phyloP scores from a whole-genome alignment of 768 basidiomycete genomes.

The Agaricus blazei region DNA sequence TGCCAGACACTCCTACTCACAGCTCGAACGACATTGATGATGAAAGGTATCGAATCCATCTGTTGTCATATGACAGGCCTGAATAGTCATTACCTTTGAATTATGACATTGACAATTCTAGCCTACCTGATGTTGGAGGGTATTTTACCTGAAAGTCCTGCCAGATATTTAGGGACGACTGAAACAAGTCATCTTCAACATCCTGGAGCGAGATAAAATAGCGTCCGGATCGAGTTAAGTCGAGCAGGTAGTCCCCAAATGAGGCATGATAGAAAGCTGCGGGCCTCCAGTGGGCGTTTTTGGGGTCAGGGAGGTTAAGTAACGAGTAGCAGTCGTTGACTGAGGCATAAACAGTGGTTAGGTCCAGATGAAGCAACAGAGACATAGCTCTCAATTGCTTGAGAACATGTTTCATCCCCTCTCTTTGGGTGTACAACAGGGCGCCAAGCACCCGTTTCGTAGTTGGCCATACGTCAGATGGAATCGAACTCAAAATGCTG shows the following conservation, averaged over 20 bases:
- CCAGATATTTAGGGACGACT: no score
- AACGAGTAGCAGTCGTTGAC: not conserved
- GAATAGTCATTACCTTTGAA: no score
- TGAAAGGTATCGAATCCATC: no score
- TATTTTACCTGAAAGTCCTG: no score
- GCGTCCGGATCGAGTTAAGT: not conserved
- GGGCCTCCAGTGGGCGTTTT: not conserved
- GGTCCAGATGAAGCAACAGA: not conserved
- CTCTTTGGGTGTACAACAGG: not conserved
- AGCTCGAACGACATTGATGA: no score
- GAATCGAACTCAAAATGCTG: not conserved
- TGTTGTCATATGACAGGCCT: no score
- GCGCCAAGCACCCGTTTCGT: not conserved
- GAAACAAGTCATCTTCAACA: no score
- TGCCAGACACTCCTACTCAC: no score
- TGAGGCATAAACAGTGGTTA: not conserved
- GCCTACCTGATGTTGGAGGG: no score
- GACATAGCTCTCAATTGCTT: not conserved
- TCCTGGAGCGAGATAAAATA: constrained; percentile 8
- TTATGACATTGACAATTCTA: no score
- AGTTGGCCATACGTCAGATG: not conserved
- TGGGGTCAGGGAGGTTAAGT: not conserved
- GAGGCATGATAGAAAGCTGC: constrained; percentile 24
- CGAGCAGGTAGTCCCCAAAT: constrained; percentile 21
- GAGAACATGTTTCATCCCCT: not conserved